Base-by-base conservation (phyloP, 2,329 filamentous ascomycete genomes). In the Penicillium hesseltinei region DNA sequence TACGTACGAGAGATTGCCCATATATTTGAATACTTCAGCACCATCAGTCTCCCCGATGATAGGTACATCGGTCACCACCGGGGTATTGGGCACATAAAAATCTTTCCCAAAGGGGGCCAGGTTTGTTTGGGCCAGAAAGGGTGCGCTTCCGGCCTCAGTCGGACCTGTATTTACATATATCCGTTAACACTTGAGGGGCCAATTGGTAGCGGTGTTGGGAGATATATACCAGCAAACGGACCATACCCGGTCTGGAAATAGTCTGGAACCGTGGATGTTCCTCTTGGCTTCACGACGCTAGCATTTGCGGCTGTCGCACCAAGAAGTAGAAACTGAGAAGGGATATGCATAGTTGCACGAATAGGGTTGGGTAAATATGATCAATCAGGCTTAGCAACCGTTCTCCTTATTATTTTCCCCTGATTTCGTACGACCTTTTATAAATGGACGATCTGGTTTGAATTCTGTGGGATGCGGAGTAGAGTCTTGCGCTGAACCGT, bases 61-160 rank as follows among this genome's bases (percentile, higher is more conserved):
- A 0, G 88, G 87, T 21, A 88, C 78, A 36, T 84, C 83, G 2
- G 88, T 92, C 76, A 90, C 87, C 56, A 92, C 77, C 48, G 89
- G 89, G 48, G 81, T 77, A 66, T 89, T 89, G 15, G 88, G 86
- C 33, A 87, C 84, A 68, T 85, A 91, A 5, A 85, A 81, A 2
- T 76, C 82, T 9, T 84, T 80, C 19, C 76, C 71, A 61, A 89
- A 88, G 21, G 87, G 81, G 39, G 89, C 85, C 1, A 83, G 82
- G 62, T 88, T 86, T 7, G 85, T 90, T 74, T 90, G 84, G 1
- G 88, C 89, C 56, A 92, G 76, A 70, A 90, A 91, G 1, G 89
- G 84, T 27, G 88, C 79, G 55, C 75, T 77, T 15, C 89, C 89
- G 1, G 88, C 92, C n/a, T 85, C 54, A 13, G 51, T 57, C 2